Evolutionary conservation across 2,329 filamentous ascomycete species (phyloP).

Genomic region (Calonectria leucothoes): DNA sequence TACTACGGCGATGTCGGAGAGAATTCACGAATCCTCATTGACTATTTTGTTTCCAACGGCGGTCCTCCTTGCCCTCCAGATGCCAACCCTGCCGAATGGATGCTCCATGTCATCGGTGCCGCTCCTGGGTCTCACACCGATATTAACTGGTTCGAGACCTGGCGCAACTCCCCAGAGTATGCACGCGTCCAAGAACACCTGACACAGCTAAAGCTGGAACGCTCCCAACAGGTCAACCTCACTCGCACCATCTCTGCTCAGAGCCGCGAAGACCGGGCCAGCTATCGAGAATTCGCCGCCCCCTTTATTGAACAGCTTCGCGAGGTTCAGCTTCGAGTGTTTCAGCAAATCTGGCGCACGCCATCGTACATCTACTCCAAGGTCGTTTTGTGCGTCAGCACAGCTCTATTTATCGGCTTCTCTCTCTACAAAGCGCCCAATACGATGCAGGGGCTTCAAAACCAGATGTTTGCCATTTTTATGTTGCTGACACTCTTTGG

Average conservation of each 20-base stretch:
- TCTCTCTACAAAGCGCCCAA: background rate
- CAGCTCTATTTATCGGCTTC: slow-evolving; percentile 1
- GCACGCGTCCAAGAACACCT: slow-evolving; percentile 65
- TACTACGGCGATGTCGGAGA: slow-evolving; percentile 73
- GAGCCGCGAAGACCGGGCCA: background rate
- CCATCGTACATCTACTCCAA: slow-evolving; percentile 92
- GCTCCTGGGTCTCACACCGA: slow-evolving; percentile 70
- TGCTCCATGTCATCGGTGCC: slow-evolving; percentile 41
- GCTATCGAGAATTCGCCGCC: slow-evolving; percentile 52
- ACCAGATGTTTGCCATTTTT: slow-evolving; percentile 67
- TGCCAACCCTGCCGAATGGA: slow-evolving; percentile 76
- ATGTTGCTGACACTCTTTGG: background rate
- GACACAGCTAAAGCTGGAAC: slow-evolving; percentile 56
- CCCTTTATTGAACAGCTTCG: slow-evolving; percentile 75
- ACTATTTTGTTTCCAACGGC: slow-evolving; percentile 81
- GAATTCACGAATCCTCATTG: slow-evolving; percentile 72
- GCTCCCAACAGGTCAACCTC: slow-evolving; percentile 48
- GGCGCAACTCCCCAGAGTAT: slow-evolving; percentile 69
- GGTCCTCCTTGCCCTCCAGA: slow-evolving; percentile 70
- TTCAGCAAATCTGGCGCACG: slow-evolving; percentile 91
- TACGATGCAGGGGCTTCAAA: slow-evolving; percentile 67
- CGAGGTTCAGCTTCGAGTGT: slow-evolving; percentile 75
- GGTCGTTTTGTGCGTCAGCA: slow-evolving; percentile 47
- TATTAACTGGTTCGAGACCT: slow-evolving; percentile 71
- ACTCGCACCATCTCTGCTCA: background rate